These are phyloP conservation scores for Pinguiococcus pyrenoidosus DNA, from an alignment of 108 stramenopile species.

Conservation along the genomic window DNA sequence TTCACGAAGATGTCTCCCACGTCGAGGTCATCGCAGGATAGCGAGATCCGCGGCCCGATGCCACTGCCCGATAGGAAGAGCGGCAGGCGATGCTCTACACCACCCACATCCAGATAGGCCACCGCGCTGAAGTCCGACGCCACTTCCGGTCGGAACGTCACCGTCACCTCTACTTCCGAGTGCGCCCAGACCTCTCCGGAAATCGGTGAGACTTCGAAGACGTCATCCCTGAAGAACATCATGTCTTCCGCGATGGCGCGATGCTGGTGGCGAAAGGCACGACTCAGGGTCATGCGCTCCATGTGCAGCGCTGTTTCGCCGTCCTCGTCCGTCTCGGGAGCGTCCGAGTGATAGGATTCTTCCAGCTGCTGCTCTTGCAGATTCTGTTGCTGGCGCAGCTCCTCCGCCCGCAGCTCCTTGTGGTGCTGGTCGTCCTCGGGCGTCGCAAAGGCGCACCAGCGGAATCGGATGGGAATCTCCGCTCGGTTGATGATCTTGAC, in stretches of 20 bases:
- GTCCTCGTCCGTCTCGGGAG: neutral
- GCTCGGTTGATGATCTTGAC: conserved; percentile 32
- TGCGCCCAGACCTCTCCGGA: conserved; percentile 44
- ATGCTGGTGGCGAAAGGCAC: conserved; percentile 40
- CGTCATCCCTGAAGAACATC: conserved; percentile 47
- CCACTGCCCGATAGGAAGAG: conserved; percentile 31
- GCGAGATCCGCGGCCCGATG: conserved; percentile 43
- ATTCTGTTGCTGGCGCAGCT: neutral
- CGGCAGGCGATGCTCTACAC: conserved; percentile 41
- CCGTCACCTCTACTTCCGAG: conserved; percentile 42
- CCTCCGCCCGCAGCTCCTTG: neutral
- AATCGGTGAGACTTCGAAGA: conserved; percentile 39
- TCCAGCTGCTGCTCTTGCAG: neutral
- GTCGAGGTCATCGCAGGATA: conserved; percentile 42
- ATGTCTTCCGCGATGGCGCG: conserved; percentile 36
- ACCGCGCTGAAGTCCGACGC: conserved; percentile 37
- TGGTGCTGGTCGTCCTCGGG: conserved; percentile 18
- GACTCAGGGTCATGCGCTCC: conserved; percentile 25
- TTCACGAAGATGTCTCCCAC: conserved; percentile 46
- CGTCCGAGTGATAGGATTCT: too few relatives aligned
- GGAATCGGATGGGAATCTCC: conserved; percentile 41
- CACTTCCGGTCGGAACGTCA: conserved; percentile 34
- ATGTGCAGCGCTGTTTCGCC: conserved; percentile 9
- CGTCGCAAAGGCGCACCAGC: conserved; percentile 39
- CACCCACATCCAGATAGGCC: conserved; percentile 43